A percentile compares a stretch with the other conserved stretches of the same genome.
phyloP scores from a whole-genome alignment of 495 filamentous ascomycete genomes.

The Massariosphaeria phaeospora region DNA sequence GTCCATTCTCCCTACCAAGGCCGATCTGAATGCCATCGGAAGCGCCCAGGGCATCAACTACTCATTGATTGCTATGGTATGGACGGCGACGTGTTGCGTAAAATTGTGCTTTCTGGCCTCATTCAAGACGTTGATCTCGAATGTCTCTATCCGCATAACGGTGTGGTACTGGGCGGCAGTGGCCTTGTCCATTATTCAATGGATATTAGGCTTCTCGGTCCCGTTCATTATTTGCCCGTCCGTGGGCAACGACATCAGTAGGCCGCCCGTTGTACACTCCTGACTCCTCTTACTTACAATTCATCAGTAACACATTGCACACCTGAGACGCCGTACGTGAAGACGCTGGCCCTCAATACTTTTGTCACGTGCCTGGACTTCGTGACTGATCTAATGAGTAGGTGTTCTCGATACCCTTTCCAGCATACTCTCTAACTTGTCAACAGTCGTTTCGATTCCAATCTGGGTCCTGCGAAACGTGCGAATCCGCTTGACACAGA shows the following conservation, averaged over 20 bases:
- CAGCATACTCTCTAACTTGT: not conserved
- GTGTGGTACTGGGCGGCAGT: not conserved
- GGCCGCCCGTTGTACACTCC: not conserved
- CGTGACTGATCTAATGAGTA: not conserved
- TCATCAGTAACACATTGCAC: not conserved
- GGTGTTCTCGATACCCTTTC: not conserved
- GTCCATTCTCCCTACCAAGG: not conserved
- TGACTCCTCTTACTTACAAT: not conserved
- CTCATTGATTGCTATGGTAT: not conserved
- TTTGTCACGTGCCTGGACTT: not conserved
- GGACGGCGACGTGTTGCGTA: not conserved
- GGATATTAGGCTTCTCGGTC: not conserved
- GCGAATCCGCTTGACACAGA: not conserved
- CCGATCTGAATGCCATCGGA: not conserved
- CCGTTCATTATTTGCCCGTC: not conserved
- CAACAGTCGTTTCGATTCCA: conserved; percentile 1
- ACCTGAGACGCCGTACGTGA: not conserved
- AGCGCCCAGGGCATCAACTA: not conserved
- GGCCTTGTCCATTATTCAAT: not conserved
- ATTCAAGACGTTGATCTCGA: not conserved
- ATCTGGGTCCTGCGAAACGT: not conserved
- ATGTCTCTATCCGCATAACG: not conserved
- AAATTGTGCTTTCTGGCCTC: not conserved
- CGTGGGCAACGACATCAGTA: not conserved
- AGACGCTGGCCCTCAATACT: not conserved